Percentiles rank a stretch among this genome's conserved stretches.
phyloP scores from a whole-genome alignment of 495 filamentous ascomycete genomes.

The Penicillium mononematosum region DNA sequence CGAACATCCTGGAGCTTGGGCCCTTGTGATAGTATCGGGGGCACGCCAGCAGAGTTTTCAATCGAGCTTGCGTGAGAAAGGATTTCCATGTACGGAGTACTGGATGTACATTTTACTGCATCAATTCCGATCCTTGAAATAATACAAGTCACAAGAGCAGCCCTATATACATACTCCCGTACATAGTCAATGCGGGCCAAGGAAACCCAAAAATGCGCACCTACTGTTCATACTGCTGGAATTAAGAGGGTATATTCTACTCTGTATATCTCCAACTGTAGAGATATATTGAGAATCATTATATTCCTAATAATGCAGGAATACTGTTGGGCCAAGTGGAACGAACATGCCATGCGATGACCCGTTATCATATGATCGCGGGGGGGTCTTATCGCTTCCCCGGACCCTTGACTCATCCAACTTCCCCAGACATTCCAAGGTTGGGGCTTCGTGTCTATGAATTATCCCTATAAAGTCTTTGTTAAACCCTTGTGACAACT shows the following conservation, averaged over 20 bases:
- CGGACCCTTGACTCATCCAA: conserved; percentile 16
- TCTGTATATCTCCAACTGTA: neutral
- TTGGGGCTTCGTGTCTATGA: too few relatives aligned
- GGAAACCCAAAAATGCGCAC: neutral
- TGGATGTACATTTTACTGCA: neutral
- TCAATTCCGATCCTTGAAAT: conserved; percentile 3
- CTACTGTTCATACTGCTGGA: neutral
- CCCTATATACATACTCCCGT: neutral
- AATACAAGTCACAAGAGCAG: neutral
- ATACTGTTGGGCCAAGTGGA: too few relatives aligned
- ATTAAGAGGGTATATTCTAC: neutral
- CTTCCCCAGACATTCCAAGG: too few relatives aligned
- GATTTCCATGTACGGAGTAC: conserved; percentile 4
- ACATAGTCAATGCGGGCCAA: neutral
- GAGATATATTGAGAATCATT: neutral
- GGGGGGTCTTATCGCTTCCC: conserved; percentile 18
- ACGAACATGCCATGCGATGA: neutral
- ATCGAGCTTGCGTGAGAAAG: conserved; percentile 19
- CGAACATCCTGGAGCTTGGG: conserved; percentile 29
- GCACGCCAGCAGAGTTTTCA: conserved; percentile 17
- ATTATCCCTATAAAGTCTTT: too few relatives aligned
- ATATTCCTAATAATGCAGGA: too few relatives aligned
- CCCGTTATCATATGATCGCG: conserved; percentile 16
- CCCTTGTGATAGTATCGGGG: conserved; percentile 22
- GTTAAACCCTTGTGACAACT: neutral